A percentile compares a stretch with the other conserved stretches of the same genome.
Conservation (phyloP, 2,329 filamentous ascomycete species). For the Herpotrichia juniperi region DNA sequence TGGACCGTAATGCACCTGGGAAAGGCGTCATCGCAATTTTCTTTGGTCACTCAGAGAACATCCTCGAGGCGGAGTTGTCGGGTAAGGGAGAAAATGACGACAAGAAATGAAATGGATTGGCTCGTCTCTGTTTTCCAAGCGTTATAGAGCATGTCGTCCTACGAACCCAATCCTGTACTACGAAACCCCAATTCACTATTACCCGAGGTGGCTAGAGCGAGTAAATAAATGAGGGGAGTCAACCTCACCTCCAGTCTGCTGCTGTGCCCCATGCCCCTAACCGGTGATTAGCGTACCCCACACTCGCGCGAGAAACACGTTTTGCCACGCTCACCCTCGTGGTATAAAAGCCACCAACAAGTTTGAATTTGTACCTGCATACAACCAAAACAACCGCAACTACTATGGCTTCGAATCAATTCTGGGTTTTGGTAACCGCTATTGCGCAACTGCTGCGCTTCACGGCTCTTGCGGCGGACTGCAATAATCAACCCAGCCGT, state of each 20-base stretch:
- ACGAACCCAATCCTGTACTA: background rate
- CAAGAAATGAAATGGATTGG: background rate
- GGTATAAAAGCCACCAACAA: background rate
- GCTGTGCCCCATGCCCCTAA: background rate
- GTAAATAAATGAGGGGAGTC: background rate
- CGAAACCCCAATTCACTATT: background rate
- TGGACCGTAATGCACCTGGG: conserved; percentile 1
- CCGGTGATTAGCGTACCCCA: background rate
- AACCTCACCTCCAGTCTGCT: background rate
- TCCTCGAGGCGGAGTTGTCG: background rate
- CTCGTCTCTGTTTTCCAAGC: background rate
- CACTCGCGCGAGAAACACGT: background rate
- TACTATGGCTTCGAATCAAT: background rate
- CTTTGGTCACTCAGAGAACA: background rate
- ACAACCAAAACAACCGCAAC: background rate
- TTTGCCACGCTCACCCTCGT: background rate
- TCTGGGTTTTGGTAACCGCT: background rate
- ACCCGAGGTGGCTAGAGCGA: background rate
- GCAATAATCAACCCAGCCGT: conserved; percentile 29
- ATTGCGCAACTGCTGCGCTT: background rate
- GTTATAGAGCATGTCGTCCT: background rate
- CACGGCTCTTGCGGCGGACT: background rate
- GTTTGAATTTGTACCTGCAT: background rate
- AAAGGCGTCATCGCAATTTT: conserved; percentile 4
- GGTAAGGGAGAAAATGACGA: background rate